Evolutionary conservation across 345 rosid genomes (phyloP), one percentile per base, ranked within the genome.

Genomic region (Corchorus capsularis): DNA sequence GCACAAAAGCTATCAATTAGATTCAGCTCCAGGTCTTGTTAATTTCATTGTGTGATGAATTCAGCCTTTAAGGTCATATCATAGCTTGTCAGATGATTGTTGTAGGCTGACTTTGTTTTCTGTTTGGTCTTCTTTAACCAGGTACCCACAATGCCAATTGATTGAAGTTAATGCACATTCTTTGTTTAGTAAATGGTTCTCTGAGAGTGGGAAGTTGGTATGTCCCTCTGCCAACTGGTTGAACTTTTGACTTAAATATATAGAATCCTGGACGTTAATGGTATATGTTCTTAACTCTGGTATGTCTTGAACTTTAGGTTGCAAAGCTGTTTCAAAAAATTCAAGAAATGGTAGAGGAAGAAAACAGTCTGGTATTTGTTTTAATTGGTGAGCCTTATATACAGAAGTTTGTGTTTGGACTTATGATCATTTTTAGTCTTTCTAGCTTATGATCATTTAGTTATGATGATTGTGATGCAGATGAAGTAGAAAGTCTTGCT

Each of bases 401-500:
- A 32, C 52, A 32, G 16, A 27, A 2, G 50, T 66, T 66, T 12
- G 16, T 65, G 43, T 73, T 71, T 64, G 47, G 43, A 39, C 43
- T 39, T 3, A 15, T 63, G n/a, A 4, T 63, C 74, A 34, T 53
- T 63, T 71, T 56, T 20, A 34, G 47, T 73, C 79, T 55, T 79
- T 81, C 73, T 76, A 77, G 71, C 74, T 66, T 57, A 69, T 55
- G 61, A 55, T 73, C 66, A 32, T 59, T 52, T 78, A 61, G 77
- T 75, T 41, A 63, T 84, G 81, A 63, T 84, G 81, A 17, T 80
- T 72, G 71, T 83, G 57, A 50, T 81, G 84, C 92, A 96, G 99
- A 93, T 92, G 99, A 96, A 89, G 99, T 96, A 74, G 98, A 96
- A 90, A 96, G 99, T 81, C 99, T 96, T 77, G 99, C 99, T 69